Evolutionary conservation across 129 eudicot genomes (phyloP).

Genomic region (Flaveria ramosissima): DNA sequence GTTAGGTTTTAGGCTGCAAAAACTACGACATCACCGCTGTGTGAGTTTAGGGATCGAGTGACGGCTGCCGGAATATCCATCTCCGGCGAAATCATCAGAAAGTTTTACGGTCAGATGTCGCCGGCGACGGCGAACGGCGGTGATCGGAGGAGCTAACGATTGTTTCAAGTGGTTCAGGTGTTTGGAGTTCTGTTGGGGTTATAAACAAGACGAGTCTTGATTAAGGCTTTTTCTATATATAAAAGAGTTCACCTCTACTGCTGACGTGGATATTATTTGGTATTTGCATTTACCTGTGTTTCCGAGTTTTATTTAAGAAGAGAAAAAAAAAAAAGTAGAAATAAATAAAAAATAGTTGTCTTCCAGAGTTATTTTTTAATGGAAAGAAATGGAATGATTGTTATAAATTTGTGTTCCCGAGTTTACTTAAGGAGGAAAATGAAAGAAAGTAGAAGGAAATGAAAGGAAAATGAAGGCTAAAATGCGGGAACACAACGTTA

Average conservation of each 20-base stretch:
- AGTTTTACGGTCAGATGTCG: constrained; percentile 9
- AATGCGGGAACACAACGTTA: too few relatives aligned
- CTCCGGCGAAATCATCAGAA: constrained; percentile 32
- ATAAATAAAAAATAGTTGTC: too few relatives aligned
- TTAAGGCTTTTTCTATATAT: constrained; percentile 28
- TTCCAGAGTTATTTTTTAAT: too few relatives aligned
- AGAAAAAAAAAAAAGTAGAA: too few relatives aligned
- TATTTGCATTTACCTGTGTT: too few relatives aligned
- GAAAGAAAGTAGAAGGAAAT: too few relatives aligned
- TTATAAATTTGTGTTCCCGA: too few relatives aligned
- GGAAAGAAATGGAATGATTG: too few relatives aligned
- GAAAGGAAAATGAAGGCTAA: too few relatives aligned
- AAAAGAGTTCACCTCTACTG: constrained; percentile 10
- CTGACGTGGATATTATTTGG: constrained; percentile 46
- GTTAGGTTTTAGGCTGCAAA: constrained; percentile 34
- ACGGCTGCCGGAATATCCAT: constrained; percentile 31
- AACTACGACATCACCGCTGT: constrained; percentile 28
- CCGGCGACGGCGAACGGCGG: constrained; percentile 28
- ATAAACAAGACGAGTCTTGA: constrained; percentile 13
- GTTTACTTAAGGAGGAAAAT: too few relatives aligned
- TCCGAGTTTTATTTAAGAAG: too few relatives aligned
- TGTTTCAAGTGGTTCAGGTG: background rate
- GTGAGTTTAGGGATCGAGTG: constrained; percentile 1
- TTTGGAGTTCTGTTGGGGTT: constrained; percentile 21
- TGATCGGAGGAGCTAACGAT: background rate